Conservation (phyloP, 768 basidiomycete genomes). For the Naematelia aurantialba region DNA sequence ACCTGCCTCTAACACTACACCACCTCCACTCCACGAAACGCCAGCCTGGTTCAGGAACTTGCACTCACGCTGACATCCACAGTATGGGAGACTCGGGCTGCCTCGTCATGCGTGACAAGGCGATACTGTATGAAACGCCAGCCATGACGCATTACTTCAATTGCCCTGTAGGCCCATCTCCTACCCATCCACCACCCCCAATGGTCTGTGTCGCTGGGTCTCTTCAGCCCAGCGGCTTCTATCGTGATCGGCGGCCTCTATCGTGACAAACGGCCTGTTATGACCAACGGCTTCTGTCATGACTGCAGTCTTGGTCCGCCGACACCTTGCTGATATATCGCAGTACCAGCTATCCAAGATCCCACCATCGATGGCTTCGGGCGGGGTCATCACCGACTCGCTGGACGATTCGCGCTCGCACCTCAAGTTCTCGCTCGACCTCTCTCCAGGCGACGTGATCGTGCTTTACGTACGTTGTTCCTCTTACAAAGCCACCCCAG, state of each 20-base stretch:
- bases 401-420: neutral
- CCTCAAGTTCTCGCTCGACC: conserved; percentile 19
- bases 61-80: too few relatives aligned
- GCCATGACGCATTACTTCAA: conserved; percentile 49
- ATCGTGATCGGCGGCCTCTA: too few relatives aligned
- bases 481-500: too few relatives aligned
- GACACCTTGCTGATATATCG: neutral
- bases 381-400: neutral
- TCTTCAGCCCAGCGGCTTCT: neutral
- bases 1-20: too few relatives aligned
- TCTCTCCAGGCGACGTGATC: conserved; percentile 44
- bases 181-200: neutral
- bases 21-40: too few relatives aligned
- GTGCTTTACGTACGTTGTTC: conserved; percentile 43
- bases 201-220: neutral
- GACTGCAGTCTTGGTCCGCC: too few relatives aligned
- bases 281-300: too few relatives aligned
- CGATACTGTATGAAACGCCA: conserved; percentile 31
- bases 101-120: conserved; percentile 41
- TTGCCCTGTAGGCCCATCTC: conserved; percentile 36
- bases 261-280: too few relatives aligned
- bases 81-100: conserved; percentile 48
- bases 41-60: too few relatives aligned
- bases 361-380: conserved; percentile 2
- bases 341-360: conserved; percentile 28